phyloP scores from a whole-genome alignment of 768 basidiomycete species.

The Tulasnella sp. region DNA sequence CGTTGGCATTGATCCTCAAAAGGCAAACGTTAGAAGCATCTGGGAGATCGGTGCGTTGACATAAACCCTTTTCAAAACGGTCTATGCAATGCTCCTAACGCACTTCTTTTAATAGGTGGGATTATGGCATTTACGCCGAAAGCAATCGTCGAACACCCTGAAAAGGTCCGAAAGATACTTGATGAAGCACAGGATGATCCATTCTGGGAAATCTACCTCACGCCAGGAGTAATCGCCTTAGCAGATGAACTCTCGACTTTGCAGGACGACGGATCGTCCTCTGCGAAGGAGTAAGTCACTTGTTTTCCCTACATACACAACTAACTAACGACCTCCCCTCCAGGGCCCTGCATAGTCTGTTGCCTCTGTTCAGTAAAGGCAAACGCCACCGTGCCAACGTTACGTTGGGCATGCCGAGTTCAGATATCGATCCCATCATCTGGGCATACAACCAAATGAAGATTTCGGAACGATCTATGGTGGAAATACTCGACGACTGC shows the following conservation, averaged over 20 bases:
- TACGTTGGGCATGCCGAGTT: neutral
- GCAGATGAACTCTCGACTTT: conserved; percentile 7
- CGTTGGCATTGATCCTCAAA: neutral
- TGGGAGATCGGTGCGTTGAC: neutral
- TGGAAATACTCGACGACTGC: conserved; percentile 6
- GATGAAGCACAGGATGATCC: conserved; percentile 13
- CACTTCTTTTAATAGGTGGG: neutral
- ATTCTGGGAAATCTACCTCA: conserved; percentile 21
- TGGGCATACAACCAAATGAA: conserved; percentile 11
- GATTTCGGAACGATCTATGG: neutral
- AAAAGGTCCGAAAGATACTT: neutral
- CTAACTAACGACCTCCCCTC: neutral
- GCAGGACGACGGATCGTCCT: neutral
- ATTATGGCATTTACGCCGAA: conserved; percentile 11
- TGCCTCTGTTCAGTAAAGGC: conserved; percentile 1
- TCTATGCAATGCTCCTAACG: neutral
- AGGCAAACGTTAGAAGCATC: neutral
- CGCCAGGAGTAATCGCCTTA: conserved; percentile 6
- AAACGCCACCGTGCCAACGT: neutral
- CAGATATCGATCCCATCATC: conserved; percentile 5
- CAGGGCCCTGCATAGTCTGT: neutral
- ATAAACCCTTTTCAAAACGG: neutral
- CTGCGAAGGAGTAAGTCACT: neutral
- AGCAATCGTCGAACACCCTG: conserved; percentile 3
- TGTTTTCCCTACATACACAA: too few species aligned